phyloP scores from a whole-genome alignment of 139 green algal species.

The Zygnema circumcarinatum region DNA sequence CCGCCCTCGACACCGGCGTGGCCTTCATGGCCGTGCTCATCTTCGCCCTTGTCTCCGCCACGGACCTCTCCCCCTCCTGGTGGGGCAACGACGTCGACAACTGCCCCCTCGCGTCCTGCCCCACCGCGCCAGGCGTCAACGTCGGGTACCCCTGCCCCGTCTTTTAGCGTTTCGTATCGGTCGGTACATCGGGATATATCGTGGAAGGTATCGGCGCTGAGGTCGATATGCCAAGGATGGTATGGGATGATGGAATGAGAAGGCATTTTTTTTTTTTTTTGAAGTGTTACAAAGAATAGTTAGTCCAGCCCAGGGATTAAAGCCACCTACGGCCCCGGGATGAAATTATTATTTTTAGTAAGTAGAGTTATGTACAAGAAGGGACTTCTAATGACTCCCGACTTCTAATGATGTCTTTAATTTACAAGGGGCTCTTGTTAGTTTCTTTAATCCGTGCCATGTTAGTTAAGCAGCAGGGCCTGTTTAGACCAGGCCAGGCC shows the following conservation, averaged over 20 bases:
- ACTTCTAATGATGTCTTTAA: no score
- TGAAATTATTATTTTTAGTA: neutral
- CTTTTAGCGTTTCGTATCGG: neutral
- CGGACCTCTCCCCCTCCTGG: slow-evolving; percentile 12
- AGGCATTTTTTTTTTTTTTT: neutral
- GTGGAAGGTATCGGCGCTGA: neutral
- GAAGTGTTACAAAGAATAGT: neutral
- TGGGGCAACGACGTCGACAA: slow-evolving; percentile 27
- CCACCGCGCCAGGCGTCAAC: neutral
- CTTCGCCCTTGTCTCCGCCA: neutral
- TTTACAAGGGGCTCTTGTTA: no score
- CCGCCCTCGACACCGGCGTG: slow-evolving; percentile 15
- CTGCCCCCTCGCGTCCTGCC: slow-evolving; percentile 27
- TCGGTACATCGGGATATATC: neutral
- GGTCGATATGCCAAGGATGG: neutral
- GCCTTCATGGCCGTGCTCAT: slow-evolving; percentile 29
- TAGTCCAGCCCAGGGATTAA: no score
- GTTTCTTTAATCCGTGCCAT: no score
- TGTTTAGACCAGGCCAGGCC: no score
- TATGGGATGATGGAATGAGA: neutral
- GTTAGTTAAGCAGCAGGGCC: no score
- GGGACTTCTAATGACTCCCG: no score
- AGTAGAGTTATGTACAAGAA: no score
- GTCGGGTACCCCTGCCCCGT: neutral
- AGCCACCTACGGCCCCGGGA: no score